These are phyloP conservation scores for Auxenochlorella pyrenoidosa DNA, from an alignment of 139 green algal species.

Conservation along the genomic window DNA sequence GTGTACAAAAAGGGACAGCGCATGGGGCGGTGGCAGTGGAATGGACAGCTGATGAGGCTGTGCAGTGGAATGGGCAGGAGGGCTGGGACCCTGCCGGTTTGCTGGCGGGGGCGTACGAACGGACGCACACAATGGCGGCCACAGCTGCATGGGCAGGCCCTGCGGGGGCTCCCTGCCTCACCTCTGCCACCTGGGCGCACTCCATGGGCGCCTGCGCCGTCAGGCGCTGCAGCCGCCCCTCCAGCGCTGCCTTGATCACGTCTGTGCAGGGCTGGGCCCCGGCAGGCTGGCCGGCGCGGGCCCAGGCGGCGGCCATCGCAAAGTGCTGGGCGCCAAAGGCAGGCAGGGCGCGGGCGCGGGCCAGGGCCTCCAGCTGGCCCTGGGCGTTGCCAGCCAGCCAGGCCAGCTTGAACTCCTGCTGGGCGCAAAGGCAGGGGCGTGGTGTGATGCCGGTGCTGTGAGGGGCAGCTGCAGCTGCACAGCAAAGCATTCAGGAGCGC, in stretches of 20 bases:
- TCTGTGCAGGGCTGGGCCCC: neutral
- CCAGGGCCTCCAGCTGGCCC: neutral
- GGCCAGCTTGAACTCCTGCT: slow-evolving; percentile 31
- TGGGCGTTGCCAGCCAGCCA: neutral
- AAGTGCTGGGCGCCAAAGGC: slow-evolving; percentile 26
- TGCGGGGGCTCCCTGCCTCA: neutral
- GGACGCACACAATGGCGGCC: too few species aligned
- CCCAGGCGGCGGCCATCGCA: slow-evolving; percentile 10
- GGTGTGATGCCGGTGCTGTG: neutral
- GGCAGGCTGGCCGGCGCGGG: neutral
- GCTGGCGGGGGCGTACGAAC: too few species aligned
- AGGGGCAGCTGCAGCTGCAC: neutral
- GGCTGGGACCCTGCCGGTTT: too few species aligned
- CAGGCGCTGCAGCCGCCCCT: slow-evolving; percentile 21
- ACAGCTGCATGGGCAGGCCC: neutral
- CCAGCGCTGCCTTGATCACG: slow-evolving; percentile 16
- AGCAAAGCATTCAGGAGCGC: neutral
- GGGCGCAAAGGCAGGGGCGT: neutral
- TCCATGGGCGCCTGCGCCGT: slow-evolving; percentile 21
- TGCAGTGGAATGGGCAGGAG: too few species aligned
- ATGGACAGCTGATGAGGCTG: too few species aligned
- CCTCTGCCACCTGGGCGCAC: slow-evolving; percentile 17
- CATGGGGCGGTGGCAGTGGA: too few species aligned
- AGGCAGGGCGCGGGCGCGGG: neutral
- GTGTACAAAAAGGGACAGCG: too few species aligned